phyloP scores from a whole-genome alignment of 306 rosid genomes.

The Prunus fruticosa region DNA sequence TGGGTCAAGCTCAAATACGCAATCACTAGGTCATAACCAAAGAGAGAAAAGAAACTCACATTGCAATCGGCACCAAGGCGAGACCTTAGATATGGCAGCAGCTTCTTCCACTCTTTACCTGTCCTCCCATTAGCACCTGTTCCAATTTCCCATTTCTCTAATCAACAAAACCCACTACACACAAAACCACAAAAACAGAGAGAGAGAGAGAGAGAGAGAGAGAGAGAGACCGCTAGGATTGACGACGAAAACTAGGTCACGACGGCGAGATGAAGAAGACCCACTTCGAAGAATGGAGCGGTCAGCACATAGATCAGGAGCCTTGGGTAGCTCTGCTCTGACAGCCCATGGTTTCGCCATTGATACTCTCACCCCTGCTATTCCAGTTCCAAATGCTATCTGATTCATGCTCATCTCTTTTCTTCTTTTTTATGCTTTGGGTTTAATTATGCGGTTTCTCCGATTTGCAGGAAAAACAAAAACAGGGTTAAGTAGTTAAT shows the following conservation, averaged over 20 bases:
- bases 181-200: slow-evolving; percentile 6
- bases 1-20: neutral
- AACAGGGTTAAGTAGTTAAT: neutral
- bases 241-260: slow-evolving; percentile 86
- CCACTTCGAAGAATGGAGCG: slow-evolving; percentile 33
- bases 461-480: neutral
- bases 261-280: slow-evolving; percentile 55
- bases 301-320: slow-evolving; percentile 49
- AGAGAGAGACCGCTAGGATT: slow-evolving; percentile 63
- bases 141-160: slow-evolving; percentile 21
- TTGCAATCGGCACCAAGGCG: slow-evolving; percentile 75
- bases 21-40: neutral
- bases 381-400: slow-evolving; percentile 48
- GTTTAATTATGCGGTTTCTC: neutral
- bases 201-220: slow-evolving; percentile 1
- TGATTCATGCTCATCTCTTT: slow-evolving; percentile 31
- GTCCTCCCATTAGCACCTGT: slow-evolving; percentile 94
- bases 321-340: slow-evolving; percentile 61
- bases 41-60: slow-evolving; percentile 40
- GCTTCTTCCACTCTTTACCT: slow-evolving; percentile 82
- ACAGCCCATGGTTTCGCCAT: slow-evolving; percentile 47
- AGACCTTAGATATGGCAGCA: slow-evolving; percentile 77
- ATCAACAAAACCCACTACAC: slow-evolving; percentile 7
- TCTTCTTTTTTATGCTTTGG: neutral
- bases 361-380: slow-evolving; percentile 25